Base-by-base conservation (phyloP, 805 yeast species). In the Brettanomyces sp. region DNA sequence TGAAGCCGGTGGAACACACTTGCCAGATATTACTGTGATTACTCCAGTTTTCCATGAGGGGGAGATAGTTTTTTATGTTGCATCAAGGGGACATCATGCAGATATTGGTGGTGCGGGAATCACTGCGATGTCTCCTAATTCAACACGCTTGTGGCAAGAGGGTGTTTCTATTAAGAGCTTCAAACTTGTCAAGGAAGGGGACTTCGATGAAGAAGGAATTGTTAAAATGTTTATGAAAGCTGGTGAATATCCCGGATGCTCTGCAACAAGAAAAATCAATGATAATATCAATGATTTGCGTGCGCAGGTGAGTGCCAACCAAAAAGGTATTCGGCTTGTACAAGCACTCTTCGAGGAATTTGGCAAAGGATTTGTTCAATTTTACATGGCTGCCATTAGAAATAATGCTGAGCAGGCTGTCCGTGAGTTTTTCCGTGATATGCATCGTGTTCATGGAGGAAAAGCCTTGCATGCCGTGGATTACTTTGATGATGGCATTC, bases 21-120 rank as follows among this genome's bases (percentile, higher is more conserved):
- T 72, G 35, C 77, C 76, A 22, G 77, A 72, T 56, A 71, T 77
- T 47, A 77, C 82, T 1, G 72, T 77, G 33, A 73, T 77, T 23
- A 72, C 82, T 1, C 83, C 83, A 0, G 80, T 77, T 2, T 68
- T 73, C 50, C 58, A 66, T 46, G 68, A 73, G 18, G 69, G 68
- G 30, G 59, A 66, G 36, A 69, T 74, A 13, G 64, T 69, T 30
- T 77, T 76, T 52, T 74, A 75, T 62, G 73, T 74, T 18, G 82
- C 82, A 4, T 69, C 80, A 1, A 63, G 82, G 49, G 82, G 80
- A 4, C 82, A 77, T 58, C 83, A 77, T 58, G 76, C 82, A 23
- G 82, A 77, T 51, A 77, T 77, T 53, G 82, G 82, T 37, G 77
- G 80, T n/a, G 69, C 77, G 43, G 67, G 77, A 42, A 79, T 81